Evolutionary conservation across 345 rosid species (phyloP), one percentile per base, ranked within the genome.

Genomic region (Aquilaria yunnanensis): DNA sequence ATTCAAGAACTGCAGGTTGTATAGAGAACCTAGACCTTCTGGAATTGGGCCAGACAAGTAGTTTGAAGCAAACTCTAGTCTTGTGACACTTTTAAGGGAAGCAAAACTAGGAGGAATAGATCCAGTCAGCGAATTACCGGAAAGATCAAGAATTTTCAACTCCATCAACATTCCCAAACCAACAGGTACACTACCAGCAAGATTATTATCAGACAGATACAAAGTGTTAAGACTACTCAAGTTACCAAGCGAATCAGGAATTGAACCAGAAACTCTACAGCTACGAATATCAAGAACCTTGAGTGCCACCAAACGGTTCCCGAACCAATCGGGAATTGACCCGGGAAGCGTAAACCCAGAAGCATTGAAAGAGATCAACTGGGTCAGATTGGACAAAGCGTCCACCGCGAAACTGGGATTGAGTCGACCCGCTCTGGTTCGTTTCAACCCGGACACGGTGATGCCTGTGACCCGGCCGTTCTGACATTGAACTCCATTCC

Each of bases 321-420:
- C 90, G 66, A 87, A 75, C 83, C 73, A 84, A 51, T 74, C 82
- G 12, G 94, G 90, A 23, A 87, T 76, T 2, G 86, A 57, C 47
- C 94, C 94, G 2, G 77, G 83, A 14, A 87, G 86, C 46, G n/a
- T 32, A 72, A 87, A 82, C 49, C 82, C 70, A n/a, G 94, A 84
- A 37, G 90, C 90, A 54, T 84, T 84, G 61, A 87, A 84, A 16
- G 80, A 74, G 66, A 58, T 65, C 72, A 87, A 57, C n/a, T 2
- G 57, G 46, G 88, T 77, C 47, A 87, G 65, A 74, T 87, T 82
- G 13, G 57, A 73, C 29, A 87, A 74, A 14, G 86, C 65, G 58
- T 77, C 85, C 29, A 81, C 86, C 6, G 70, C 66, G 69, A 87
- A 87, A 61, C 67, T 70, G 0, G 90, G 88, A 70, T 73, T 74